Evolutionary conservation across 768 basidiomycete genomes (phyloP), one percentile per base, ranked within the genome.

Genomic region (Trametes cingulata): DNA sequence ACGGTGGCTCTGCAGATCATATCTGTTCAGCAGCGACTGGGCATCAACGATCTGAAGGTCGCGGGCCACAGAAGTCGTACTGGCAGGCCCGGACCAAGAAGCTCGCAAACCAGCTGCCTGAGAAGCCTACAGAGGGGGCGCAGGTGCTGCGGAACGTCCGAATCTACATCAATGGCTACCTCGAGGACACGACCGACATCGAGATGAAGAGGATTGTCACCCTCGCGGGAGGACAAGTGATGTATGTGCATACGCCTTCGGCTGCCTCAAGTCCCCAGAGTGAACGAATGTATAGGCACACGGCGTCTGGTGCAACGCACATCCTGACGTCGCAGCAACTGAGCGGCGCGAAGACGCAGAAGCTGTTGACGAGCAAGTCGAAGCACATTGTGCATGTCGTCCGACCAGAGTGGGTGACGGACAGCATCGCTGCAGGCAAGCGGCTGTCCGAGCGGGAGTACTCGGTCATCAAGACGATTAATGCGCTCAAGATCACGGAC

Each of bases 251-350:
- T 47, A 15, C 13, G 33, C 37, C 1, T 36, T 78, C 6, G 29
- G 6, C 29, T 75, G n/a, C 27, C 19, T 29, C 9, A 46, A 22
- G 40, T 25, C 49, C 46, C 17, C 20, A 55, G 17, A 43, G 13
- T 45, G 29, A 33, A 56, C 36, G 8, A 22, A 27, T 20, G 27
- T 22, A 2, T 66, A 91, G 89, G 62, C 73, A 72, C 52, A 78
- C 77, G 25, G 75, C 84, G 14, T 84, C 85, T 17, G 80, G 81
- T 10, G 87, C 86, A 46, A 93, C 92, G 7, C 92, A 95, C 69
- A 85, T 94, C 51, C 68, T 95, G 39, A 88, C 88, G 9, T 91
- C 90, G 6, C 83, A 84, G 63, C 81, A 80, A 53, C 76, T 93
- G 56, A 90, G 80, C 66, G 90, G 80, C 17, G 82, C 84, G 25